Conservation (phyloP, 2,329 filamentous ascomycete species). For the Alternaria conjuncta region DNA sequence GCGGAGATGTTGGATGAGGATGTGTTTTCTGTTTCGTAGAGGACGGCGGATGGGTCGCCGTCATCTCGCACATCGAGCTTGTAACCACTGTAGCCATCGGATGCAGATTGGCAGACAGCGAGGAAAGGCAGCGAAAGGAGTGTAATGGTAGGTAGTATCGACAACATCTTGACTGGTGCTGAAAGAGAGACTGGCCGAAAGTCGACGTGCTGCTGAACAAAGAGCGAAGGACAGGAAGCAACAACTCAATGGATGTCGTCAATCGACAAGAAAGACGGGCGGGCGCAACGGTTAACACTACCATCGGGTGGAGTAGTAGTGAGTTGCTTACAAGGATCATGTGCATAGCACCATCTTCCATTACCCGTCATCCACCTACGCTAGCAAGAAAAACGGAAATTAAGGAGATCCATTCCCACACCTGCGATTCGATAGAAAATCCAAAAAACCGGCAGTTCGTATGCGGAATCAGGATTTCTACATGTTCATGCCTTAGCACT, state of each 20-base stretch:
- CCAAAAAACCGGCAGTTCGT: constrained; percentile 10
- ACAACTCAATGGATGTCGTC: constrained; percentile 23
- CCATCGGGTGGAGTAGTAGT: constrained; percentile 18
- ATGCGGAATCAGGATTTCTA: constrained; percentile 28
- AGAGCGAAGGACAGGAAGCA: constrained; percentile 12
- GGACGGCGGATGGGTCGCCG: constrained; percentile 58
- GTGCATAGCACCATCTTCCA: constrained; percentile 23
- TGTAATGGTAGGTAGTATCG: constrained; percentile 32
- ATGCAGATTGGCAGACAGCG: constrained; percentile 43
- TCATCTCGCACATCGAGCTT: constrained; percentile 55
- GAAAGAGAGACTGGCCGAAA: constrained; percentile 30
- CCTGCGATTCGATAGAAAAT: constrained; percentile 16
- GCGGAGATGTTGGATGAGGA: constrained; percentile 50
- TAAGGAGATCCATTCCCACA: constrained; percentile 30
- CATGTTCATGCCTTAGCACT: constrained; percentile 22
- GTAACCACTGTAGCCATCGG: constrained; percentile 63
- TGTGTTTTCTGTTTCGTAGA: constrained; percentile 63
- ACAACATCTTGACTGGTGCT: constrained; percentile 28
- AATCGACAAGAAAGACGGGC: constrained; percentile 7
- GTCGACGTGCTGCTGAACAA: constrained; percentile 25
- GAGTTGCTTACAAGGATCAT: constrained; percentile 30
- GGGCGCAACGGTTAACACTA: constrained; percentile 26
- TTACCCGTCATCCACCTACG: constrained; percentile 8
- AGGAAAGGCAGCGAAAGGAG: constrained; percentile 44
- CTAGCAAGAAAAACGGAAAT: constrained; percentile 30